Evolutionary conservation across 345 rosid genomes (phyloP).

Genomic region (Citrus glauca): DNA sequence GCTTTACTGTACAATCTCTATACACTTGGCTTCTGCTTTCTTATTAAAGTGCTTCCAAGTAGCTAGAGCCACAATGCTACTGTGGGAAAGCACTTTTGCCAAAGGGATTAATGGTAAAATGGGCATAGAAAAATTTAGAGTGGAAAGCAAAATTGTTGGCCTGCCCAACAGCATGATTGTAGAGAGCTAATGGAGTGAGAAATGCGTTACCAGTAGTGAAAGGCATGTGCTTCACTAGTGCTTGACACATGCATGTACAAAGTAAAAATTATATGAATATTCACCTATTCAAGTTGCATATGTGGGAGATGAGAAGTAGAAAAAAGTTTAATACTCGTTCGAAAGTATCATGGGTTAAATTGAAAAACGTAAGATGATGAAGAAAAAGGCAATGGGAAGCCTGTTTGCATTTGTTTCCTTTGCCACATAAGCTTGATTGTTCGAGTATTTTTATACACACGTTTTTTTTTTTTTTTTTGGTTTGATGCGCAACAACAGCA

Average conservation of each 20-base stretch:
- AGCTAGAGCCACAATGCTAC: not conserved
- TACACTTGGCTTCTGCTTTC: constrained; percentile 19
- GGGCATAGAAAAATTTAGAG: not conserved
- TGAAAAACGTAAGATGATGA: not conserved
- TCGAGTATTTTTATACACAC: too few relatives aligned
- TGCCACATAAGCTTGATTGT: too few relatives aligned
- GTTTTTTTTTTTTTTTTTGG: too few relatives aligned
- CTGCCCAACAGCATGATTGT: constrained; percentile 13
- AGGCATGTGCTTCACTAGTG: constrained; percentile 8
- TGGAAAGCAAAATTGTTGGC: not conserved
- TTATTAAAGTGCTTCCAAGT: constrained; percentile 1
- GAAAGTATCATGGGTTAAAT: not conserved
- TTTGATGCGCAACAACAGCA: not conserved
- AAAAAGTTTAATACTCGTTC: too few relatives aligned
- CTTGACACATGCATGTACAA: not conserved
- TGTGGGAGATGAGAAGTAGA: not conserved
- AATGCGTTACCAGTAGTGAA: not conserved
- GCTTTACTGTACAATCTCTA: constrained; percentile 4
- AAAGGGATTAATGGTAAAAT: constrained; percentile 6
- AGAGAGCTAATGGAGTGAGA: not conserved
- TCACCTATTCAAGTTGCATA: not conserved
- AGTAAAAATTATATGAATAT: not conserved
- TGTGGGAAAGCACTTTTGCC: constrained; percentile 10
- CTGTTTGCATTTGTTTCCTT: not conserved
- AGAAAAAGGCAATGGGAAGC: not conserved